phyloP scores from a whole-genome alignment of 768 basidiomycete genomes.

The Calocybe gangraenosa region DNA sequence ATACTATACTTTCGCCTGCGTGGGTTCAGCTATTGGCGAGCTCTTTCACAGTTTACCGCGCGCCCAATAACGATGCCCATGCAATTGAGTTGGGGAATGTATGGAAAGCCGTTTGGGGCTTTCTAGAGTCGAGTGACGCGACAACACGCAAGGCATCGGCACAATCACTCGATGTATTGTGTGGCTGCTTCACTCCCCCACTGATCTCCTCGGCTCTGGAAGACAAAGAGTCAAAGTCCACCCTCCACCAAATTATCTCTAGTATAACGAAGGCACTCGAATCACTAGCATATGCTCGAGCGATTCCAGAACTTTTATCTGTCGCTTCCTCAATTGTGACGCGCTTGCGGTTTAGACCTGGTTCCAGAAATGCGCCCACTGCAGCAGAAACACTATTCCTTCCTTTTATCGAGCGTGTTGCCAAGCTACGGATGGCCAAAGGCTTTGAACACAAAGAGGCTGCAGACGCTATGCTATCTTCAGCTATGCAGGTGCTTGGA shows the following conservation, averaged over 20 bases:
- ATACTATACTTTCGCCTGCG: conserved; percentile 61
- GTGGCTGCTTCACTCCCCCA: conserved; percentile 66
- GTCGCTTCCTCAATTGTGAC: conserved; percentile 68
- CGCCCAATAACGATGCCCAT: conserved; percentile 44
- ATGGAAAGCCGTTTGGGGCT: conserved; percentile 75
- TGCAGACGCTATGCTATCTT: conserved; percentile 73
- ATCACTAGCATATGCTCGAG: conserved; percentile 65
- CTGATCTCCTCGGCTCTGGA: conserved; percentile 51
- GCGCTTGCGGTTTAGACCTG: conserved; percentile 50
- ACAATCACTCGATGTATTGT: conserved; percentile 56
- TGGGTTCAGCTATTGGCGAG: conserved; percentile 80
- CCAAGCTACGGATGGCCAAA: conserved; percentile 70
- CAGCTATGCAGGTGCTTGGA: conserved; percentile 82
- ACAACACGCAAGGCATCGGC: conserved; percentile 60
- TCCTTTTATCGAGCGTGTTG: conserved; percentile 66
- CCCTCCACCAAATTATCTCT: conserved; percentile 58
- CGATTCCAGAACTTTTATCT: conserved; percentile 77
- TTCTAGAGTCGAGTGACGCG: conserved; percentile 67
- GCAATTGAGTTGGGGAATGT: conserved; percentile 53
- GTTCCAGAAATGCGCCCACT: conserved; percentile 35
- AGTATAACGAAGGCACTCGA: conserved; percentile 68
- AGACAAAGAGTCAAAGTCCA: conserved; percentile 45
- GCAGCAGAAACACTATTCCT: conserved; percentile 70
- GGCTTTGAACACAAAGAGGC: conserved; percentile 89
- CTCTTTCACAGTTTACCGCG: conserved; percentile 62